phyloP scores from a whole-genome alignment of 164 flowering plant species.

The Umbellularia californica region DNA sequence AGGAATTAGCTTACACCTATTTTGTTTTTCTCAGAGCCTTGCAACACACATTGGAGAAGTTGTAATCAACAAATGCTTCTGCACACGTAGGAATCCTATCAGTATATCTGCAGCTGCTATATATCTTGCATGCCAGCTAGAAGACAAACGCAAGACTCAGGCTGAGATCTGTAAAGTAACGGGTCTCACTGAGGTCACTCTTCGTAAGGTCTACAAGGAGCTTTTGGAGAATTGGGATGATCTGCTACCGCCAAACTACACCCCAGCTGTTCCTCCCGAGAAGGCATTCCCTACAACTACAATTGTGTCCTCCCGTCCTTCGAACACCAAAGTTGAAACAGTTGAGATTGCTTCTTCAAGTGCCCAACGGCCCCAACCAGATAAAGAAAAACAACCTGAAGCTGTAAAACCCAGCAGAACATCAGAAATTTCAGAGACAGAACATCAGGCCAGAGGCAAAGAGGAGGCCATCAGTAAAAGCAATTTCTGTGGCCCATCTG shows the following conservation, averaged over 20 bases:
- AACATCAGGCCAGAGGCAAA: constrained; percentile 26
- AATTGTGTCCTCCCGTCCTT: constrained; percentile 63
- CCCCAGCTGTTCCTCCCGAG: constrained; percentile 95
- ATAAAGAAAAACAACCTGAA: constrained; percentile 46
- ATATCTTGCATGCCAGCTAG: constrained; percentile 89
- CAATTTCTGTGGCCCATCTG: constrained; percentile 13
- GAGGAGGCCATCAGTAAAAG: constrained; percentile 38
- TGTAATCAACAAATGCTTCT: constrained; percentile 97
- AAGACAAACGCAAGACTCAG: constrained; percentile 95
- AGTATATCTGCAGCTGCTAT: constrained; percentile 99
- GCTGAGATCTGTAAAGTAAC: constrained; percentile 99
- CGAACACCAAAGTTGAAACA: constrained; percentile 42
- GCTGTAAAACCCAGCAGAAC: constrained; percentile 27
- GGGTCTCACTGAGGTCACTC: constrained; percentile 95
- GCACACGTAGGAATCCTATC: constrained; percentile 95
- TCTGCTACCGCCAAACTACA: constrained; percentile 88
- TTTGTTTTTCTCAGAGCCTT: constrained; percentile 49
- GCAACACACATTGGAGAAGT: constrained; percentile 99
- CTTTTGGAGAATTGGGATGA: constrained; percentile 93
- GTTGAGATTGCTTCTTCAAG: constrained; percentile 28
- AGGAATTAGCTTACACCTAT: neutral
- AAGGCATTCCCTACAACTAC: constrained; percentile 92
- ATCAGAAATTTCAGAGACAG: constrained; percentile 28
- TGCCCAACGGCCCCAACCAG: constrained; percentile 15
- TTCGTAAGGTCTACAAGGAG: constrained; percentile 95